A percentile compares a stretch with the other conserved stretches of the same genome.
These are phyloP conservation scores for Fraxinus cuspidata DNA, from an alignment of 257 asterid genomes.

Conservation along the genomic window DNA sequence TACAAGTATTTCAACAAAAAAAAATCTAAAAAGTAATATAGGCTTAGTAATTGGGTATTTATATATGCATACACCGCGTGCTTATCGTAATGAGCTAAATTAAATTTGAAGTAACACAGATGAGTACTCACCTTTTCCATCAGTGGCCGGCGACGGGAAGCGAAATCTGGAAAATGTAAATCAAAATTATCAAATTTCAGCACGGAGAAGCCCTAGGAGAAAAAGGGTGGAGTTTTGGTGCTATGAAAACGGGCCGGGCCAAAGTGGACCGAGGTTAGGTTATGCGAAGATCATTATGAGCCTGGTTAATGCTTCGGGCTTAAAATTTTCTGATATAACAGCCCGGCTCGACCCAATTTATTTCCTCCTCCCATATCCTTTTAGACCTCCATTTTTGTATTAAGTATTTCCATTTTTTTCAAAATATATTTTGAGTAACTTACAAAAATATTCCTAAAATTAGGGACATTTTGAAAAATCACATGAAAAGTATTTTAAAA, in stretches of 20 bases:
- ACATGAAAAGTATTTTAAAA: too few species aligned
- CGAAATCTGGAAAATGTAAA: constrained; percentile 21
- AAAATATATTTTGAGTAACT: too few species aligned
- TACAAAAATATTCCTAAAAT: too few species aligned
- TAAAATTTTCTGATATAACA: constrained; percentile 1
- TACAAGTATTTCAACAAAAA: background rate
- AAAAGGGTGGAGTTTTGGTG: constrained; percentile 7
- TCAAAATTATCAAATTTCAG: background rate
- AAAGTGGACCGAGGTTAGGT: constrained; percentile 14
- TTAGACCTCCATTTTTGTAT: too few species aligned
- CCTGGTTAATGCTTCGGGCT: constrained; percentile 38
- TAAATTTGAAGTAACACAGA: background rate
- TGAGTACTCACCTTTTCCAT: constrained; percentile 22
- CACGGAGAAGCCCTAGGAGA: constrained; percentile 35
- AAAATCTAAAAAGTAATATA: background rate
- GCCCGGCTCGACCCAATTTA: constrained; percentile 50
- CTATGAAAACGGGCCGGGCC: constrained; percentile 33
- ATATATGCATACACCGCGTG: background rate
- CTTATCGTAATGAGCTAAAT: background rate
- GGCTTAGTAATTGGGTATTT: background rate
- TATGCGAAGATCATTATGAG: constrained; percentile 27
- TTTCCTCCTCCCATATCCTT: background rate
- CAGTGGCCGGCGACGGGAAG: constrained; percentile 18
- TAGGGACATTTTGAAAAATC: too few species aligned
- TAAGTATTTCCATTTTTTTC: too few species aligned